These are phyloP conservation scores for Pelargonium myrrhifolium DNA, from an alignment of 441 rosid genomes.

Conservation along the genomic window DNA sequence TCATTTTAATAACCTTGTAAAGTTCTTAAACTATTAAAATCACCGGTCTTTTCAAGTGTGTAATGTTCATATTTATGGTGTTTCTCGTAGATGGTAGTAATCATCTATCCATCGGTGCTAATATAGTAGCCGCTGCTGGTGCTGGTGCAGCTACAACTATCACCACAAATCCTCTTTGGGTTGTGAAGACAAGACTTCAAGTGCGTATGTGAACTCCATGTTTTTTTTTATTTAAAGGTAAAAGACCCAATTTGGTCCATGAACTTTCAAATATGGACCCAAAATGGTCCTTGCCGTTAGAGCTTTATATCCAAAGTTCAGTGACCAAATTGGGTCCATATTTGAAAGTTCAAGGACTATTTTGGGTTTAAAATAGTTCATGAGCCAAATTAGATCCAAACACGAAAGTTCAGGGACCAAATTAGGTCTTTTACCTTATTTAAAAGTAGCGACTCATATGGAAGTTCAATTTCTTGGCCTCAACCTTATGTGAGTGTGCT, in stretches of 20 bases:
- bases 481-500: background rate
- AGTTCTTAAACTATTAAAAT: background rate
- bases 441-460: background rate
- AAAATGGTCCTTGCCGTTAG: no score
- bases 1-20: background rate
- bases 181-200: conserved; percentile 68
- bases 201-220: conserved; percentile 22
- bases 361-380: no score
- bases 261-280: no score
- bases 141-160: conserved; percentile 64
- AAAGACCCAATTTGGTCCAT: no score
- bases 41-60: background rate
- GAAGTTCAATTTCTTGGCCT: background rate
- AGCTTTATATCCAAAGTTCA: no score
- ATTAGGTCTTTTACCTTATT: no score
- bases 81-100: conserved; percentile 34
- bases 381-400: no score
- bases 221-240: no score
- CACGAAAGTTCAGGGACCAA: no score
- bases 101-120: conserved; percentile 49
- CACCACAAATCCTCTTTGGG: conserved; percentile 66
- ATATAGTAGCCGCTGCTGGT: conserved; percentile 58
- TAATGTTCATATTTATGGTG: background rate
- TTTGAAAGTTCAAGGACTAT: no score
- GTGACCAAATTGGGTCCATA: no score